Evolutionary conservation across 805 yeast species (phyloP), one percentile per base, ranked within the genome.

Genomic region (Isabelozyma heimii): DNA sequence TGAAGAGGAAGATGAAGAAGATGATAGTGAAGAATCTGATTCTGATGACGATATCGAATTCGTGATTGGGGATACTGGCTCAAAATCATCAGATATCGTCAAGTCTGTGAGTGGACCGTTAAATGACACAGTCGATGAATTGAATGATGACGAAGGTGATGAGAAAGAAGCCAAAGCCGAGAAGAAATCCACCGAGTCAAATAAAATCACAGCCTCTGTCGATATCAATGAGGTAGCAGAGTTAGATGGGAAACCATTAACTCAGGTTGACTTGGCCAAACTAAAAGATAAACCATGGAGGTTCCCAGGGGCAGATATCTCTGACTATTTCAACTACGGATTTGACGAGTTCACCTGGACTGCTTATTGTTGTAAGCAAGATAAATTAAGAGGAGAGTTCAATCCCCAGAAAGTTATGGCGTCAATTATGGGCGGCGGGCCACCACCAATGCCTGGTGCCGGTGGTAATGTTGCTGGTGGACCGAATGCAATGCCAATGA

Each of bases 231-330:
- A 80, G 40, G 83, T 87, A 15, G 95, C 90, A 1, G 83, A 79
- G 52, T 78, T 77, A 51, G 87, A 91, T 45, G 97, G 96, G 2
- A 78, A 82, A 56, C 96, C 96, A 4, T 73, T 94, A 44, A 89
- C 96, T 0, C 83, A 87, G 55, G 76, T 92, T 10, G 86, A 88
- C 51, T 77, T 92, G 9, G 92, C 87, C 51, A 86, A 84, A 47
- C 71, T 91, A 44, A 90, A 89, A 54, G 96, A 91, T 55, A 95
- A 95, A 70, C 99, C 99, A 8, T 94, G 99, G 99, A 81, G 99
- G 63, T 84, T 88, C 54, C 97, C 98, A 1, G 99, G 98, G 37
- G 96, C 97, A 3, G 97, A 94, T 68, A 71, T 89, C 39, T 81
- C 96, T 7, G 98, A 94, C 66, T 95, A 91, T 67, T 94, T 94